Evolutionary conservation across 2,329 filamentous ascomycete species (phyloP).

Genomic region (Phyllosticta citrichinensis): DNA sequence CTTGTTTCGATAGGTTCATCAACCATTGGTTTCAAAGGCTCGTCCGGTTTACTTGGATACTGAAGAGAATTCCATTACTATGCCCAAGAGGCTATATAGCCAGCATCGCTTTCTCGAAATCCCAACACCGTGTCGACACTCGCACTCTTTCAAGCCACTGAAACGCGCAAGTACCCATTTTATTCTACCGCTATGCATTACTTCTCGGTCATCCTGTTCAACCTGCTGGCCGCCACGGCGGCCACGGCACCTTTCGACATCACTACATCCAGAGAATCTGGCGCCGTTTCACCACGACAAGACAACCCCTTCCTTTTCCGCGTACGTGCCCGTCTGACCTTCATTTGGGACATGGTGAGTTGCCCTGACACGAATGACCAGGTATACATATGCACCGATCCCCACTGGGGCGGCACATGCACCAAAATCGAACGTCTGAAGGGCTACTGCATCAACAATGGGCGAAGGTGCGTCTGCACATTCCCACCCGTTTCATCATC

Average conservation of each 20-base stretch:
- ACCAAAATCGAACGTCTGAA: constrained; percentile 9
- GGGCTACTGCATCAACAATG: constrained; percentile 3
- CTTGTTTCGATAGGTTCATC: too few species aligned
- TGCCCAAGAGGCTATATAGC: too few species aligned
- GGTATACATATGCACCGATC: not conserved
- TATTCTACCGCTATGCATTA: not conserved
- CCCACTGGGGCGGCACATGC: not conserved
- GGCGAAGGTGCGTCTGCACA: not conserved
- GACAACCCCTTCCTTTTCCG: not conserved
- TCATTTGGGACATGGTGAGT: not conserved
- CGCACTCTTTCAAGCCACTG: too few species aligned
- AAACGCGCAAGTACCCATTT: not conserved
- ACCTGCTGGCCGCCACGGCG: not conserved
- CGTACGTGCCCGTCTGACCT: not conserved
- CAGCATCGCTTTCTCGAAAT: too few species aligned
- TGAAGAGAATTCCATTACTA: too few species aligned
- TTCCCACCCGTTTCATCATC: not conserved
- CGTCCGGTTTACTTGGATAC: too few species aligned
- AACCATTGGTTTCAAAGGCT: too few species aligned
- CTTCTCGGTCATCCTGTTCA: not conserved
- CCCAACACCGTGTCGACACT: too few species aligned
- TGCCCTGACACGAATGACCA: not conserved
- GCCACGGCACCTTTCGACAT: not conserved
- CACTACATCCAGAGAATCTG: not conserved
- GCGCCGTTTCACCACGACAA: not conserved